Percentiles rank a stretch among this genome's conserved stretches.
Evolutionary conservation across 2,329 filamentous ascomycete species (phyloP).

Genomic region (Colletotrichum tabaci): DNA sequence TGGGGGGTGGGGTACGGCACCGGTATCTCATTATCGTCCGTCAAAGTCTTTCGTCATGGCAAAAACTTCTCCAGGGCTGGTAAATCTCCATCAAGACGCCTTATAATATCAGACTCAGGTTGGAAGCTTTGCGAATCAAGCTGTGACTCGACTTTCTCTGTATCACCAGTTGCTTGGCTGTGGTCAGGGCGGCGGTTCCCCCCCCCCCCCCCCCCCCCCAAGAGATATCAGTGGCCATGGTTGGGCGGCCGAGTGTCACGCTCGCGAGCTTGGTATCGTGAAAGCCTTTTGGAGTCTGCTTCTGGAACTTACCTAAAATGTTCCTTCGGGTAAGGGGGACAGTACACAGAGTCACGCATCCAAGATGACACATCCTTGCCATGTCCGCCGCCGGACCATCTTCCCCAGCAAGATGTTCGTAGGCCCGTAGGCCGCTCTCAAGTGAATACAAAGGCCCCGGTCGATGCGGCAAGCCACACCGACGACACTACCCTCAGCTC

Average conservation of each 20-base stretch:
- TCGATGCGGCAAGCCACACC: constrained; percentile 59
- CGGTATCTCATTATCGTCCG: background rate
- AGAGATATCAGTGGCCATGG: background rate
- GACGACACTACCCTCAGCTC: constrained; percentile 58
- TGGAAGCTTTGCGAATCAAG: constrained; percentile 44
- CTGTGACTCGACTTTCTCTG: background rate
- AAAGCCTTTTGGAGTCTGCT: background rate
- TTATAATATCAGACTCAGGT: constrained; percentile 43
- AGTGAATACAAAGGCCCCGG: constrained; percentile 58
- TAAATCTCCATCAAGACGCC: constrained; percentile 53
- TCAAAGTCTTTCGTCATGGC: background rate
- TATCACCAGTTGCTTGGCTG: background rate
- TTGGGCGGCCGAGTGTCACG: constrained; percentile 9
- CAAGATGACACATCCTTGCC: constrained; percentile 58
- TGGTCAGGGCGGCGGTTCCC: background rate
- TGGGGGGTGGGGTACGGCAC: background rate
- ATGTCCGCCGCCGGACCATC: constrained; percentile 54
- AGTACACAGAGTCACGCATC: constrained; percentile 49
- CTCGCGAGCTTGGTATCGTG: constrained; percentile 1
- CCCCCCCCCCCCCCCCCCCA: too few relatives aligned
- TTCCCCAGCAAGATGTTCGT: constrained; percentile 49
- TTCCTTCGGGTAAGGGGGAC: background rate
- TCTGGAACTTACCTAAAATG: background rate
- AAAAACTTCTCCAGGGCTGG: constrained; percentile 30
- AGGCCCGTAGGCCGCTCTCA: constrained; percentile 40